These are phyloP conservation scores for Aristolochia contorta DNA, from an alignment of 164 flowering plant species.

Conservation along the genomic window DNA sequence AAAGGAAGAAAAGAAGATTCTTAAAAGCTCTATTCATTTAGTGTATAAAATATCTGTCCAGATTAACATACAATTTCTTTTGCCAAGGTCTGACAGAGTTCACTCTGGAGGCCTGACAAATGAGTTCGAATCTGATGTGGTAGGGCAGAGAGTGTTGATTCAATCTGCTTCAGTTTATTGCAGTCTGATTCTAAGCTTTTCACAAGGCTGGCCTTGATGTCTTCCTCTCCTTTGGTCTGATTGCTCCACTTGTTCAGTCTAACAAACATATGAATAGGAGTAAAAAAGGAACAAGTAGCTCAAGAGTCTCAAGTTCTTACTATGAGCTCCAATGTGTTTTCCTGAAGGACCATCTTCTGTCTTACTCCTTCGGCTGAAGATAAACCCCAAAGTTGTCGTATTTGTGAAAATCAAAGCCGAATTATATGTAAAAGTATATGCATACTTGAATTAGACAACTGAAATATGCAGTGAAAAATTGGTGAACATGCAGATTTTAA, in stretches of 20 bases:
- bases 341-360: constrained; percentile 51
- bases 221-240: constrained; percentile 73
- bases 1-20: background rate
- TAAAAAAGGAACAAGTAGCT: constrained; percentile 4
- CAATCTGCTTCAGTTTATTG: constrained; percentile 37
- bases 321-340: constrained; percentile 53
- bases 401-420: background rate
- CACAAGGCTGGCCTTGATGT: constrained; percentile 45
- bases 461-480: too few relatives aligned
- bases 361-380: constrained; percentile 58
- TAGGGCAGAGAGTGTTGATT: constrained; percentile 29
- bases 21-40: background rate
- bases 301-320: constrained; percentile 27
- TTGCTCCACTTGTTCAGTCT: constrained; percentile 10
- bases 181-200: constrained; percentile 33
- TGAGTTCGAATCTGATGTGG: constrained; percentile 41
- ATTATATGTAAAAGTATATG: too few relatives aligned
- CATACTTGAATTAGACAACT: too few relatives aligned
- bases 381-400: background rate
- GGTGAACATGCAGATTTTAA: too few relatives aligned
- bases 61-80: constrained; percentile 41
- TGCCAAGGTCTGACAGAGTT: constrained; percentile 27
- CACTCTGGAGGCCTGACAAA: constrained; percentile 32
- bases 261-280: constrained; percentile 5
- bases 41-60: too few relatives aligned